Conservation (phyloP, 768 basidiomycete species). For the Omphalotus guepiniiformis region DNA sequence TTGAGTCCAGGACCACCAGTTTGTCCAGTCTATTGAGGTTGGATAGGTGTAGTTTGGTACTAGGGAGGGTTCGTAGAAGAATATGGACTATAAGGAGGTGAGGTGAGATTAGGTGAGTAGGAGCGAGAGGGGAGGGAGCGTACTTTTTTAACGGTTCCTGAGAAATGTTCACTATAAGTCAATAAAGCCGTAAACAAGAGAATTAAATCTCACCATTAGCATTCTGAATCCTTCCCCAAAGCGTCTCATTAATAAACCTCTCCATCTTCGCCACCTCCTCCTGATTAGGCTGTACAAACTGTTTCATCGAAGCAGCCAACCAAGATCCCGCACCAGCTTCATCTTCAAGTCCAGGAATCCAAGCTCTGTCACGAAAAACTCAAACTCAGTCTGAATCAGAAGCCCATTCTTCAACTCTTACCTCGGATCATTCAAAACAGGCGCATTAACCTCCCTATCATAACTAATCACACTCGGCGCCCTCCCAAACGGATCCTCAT, state of each 20-base stretch:
- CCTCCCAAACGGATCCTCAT: constrained; percentile 47
- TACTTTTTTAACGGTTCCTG: constrained; percentile 53
- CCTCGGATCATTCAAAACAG: constrained; percentile 43
- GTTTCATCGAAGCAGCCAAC: constrained; percentile 54
- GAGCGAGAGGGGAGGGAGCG: not conserved
- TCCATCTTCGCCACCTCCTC: constrained; percentile 52
- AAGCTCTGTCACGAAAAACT: constrained; percentile 28
- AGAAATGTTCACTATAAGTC: not conserved
- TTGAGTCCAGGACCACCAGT: constrained; percentile 57
- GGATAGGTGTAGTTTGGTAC: constrained; percentile 47
- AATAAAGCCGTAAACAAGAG: not conserved
- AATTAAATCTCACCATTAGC: constrained; percentile 37
- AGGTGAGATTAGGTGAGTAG: no score
- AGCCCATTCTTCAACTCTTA: not conserved
- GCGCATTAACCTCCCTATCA: constrained; percentile 45
- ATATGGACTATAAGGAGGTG: constrained; percentile 34
- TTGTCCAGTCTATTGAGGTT: constrained; percentile 41
- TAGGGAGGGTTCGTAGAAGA: constrained; percentile 44
- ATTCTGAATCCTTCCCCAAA: constrained; percentile 51
- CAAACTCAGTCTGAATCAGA: not conserved
- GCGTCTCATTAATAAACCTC: constrained; percentile 39
- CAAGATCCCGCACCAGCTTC: constrained; percentile 60
- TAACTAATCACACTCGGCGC: constrained; percentile 53
- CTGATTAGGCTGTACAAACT: constrained; percentile 49
- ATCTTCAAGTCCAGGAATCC: constrained; percentile 58